Evolutionary conservation across 1,284 basidiomycete species (phyloP), one percentile per base, ranked within the genome.

Genomic region (Wolfiporia cocos): DNA sequence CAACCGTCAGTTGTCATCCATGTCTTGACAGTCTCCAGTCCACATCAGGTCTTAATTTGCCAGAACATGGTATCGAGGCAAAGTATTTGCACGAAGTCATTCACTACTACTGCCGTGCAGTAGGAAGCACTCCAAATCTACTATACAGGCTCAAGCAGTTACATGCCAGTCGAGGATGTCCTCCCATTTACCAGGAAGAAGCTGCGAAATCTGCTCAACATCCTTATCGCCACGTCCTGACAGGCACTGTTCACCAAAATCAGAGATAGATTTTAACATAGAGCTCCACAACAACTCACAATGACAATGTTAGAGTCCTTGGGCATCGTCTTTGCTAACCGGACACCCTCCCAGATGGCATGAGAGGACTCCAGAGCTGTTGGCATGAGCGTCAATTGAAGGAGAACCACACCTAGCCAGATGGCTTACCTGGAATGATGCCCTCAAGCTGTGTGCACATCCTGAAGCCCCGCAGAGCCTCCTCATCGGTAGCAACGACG

Each of bases 151-250:
- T 32, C 24, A 22, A 18, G 19, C 33, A n/a, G 54, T 63, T 29
- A 83, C 66, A 50, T 93, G 87, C 92, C 92, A 95, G 69, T 92
- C 86, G 35, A 95, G 75, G 52, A 69, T 81, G 56, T 93, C 82
- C 28, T 86, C 91, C 91, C 91, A 94, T 64, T 92, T 86, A 37
- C 74, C 76, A 15, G 88, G 88, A 37, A 92, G 70, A 31, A 90
- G 66, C 54, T 92, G 70, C 15, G 86, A 90, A 48, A 95, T 92
- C 57, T 94, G 86, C 59, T 93, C 88, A 1, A 96, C 92, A 57
- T 96, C 92, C 64, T 96, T 96, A 64, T 96, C 93, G 24, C 93
- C 92, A 51, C 93, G 76, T 39, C 92, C 92, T 37, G 88, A 92
- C 37, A 93, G 67, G 55, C 88, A 92, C 88, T 92, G 49, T 22